Conservation (phyloP, 1,284 basidiomycete species). For the Marasmius fiardii region DNA sequence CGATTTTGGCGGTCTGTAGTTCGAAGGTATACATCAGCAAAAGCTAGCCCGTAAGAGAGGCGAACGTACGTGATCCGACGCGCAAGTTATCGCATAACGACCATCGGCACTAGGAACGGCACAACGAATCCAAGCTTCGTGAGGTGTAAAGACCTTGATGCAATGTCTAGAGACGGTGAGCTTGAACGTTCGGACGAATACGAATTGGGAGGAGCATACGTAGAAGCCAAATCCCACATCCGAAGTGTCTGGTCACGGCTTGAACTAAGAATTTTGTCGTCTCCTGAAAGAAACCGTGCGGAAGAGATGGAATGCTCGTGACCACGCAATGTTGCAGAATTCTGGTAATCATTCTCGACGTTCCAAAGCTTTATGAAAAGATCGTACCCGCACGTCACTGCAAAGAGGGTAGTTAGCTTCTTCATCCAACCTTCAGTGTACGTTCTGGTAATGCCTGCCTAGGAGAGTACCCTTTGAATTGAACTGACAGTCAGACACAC, state of each 20-base stretch:
- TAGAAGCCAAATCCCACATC: constrained; percentile 72
- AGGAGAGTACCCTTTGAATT: constrained; percentile 66
- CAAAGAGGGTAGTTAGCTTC: not conserved
- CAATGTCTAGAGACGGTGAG: constrained; percentile 40
- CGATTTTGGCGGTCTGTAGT: constrained; percentile 60
- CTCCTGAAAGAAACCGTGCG: constrained; percentile 70
- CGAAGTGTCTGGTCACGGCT: constrained; percentile 72
- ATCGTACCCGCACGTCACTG: constrained; percentile 74
- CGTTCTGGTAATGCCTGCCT: constrained; percentile 36
- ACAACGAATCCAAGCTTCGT: constrained; percentile 71
- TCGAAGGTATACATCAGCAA: constrained; percentile 9
- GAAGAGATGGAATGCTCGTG: constrained; percentile 67
- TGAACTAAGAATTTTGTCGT: constrained; percentile 65
- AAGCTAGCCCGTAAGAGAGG: not conserved
- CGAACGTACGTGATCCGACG: constrained; percentile 65
- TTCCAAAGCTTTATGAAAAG: constrained; percentile 82
- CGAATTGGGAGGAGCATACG: constrained; percentile 36
- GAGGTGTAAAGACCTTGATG: constrained; percentile 52
- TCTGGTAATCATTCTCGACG: constrained; percentile 69
- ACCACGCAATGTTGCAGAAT: constrained; percentile 68
- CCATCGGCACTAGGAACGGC: constrained; percentile 64
- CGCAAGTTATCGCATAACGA: constrained; percentile 57
- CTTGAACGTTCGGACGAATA: not conserved
- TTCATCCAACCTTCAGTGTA: not conserved
- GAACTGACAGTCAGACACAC: constrained; percentile 71